phyloP scores from a whole-genome alignment of 75 land plant species.

The Chamaecyparis obtusa region DNA sequence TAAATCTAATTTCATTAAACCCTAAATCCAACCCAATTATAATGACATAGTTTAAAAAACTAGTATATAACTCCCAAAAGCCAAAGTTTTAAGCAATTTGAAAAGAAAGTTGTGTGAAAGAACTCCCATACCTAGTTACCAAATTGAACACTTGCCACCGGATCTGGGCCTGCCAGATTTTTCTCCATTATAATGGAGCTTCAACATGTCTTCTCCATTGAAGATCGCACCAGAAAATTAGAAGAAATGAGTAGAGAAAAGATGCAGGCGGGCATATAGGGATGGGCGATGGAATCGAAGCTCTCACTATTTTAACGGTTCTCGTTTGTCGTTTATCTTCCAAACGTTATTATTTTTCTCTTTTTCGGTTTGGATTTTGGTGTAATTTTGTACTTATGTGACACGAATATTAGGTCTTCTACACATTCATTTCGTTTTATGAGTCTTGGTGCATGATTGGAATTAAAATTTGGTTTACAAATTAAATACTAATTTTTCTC shows the following conservation, averaged over 20 bases:
- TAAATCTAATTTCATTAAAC: no score
- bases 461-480: no score
- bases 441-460: no score
- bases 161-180: constrained; percentile 66
- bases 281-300: constrained; percentile 27
- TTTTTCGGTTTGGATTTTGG: no score
- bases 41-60: not conserved
- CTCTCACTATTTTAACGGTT: no score
- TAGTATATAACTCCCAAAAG: not conserved
- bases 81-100: not conserved
- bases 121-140: not conserved
- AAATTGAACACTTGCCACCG: not conserved
- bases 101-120: not conserved
- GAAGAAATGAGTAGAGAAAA: constrained; percentile 65
- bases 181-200: constrained; percentile 42
- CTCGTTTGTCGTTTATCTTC: no score
- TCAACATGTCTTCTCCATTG: constrained; percentile 81
- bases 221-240: constrained; percentile 46
- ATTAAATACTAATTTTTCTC: no score
- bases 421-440: no score
- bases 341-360: no score
- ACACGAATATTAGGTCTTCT: no score
- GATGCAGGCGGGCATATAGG: constrained; percentile 65
- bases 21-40: no score
- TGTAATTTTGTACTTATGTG: no score